Conservation (phyloP, 129 eudicot genomes). For the Ambrosia artemisiifolia region DNA sequence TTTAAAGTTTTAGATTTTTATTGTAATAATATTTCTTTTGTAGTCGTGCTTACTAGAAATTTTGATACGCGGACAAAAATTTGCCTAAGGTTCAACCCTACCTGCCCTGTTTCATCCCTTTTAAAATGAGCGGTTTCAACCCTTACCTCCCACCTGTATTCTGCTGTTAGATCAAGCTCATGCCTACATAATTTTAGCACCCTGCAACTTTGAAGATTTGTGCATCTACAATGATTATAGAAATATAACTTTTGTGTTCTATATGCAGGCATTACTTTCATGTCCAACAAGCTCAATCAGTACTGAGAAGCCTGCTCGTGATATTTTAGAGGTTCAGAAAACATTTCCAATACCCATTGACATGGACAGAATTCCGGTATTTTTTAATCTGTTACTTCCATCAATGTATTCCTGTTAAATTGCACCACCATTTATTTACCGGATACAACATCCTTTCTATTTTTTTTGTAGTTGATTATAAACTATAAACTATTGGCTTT, state of each 20-base stretch:
- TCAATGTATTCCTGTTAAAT: slow-evolving; percentile 5
- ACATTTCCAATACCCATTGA: slow-evolving; percentile 65
- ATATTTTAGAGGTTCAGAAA: slow-evolving; percentile 57
- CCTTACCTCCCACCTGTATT: background rate
- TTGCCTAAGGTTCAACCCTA: background rate
- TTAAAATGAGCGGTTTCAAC: background rate
- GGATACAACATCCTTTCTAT: background rate
- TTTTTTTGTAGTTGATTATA: background rate
- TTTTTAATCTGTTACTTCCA: background rate
- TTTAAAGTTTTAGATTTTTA: background rate
- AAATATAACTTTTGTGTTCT: background rate
- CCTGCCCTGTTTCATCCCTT: background rate
- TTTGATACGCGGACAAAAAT: background rate
- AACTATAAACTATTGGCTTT: no score
- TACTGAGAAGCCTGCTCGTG: slow-evolving; percentile 55
- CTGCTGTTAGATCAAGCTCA: background rate
- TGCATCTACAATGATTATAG: background rate
- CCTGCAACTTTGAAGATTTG: slow-evolving; percentile 3
- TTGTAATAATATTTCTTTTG: background rate
- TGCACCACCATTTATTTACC: background rate
- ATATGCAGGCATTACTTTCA: slow-evolving; percentile 61
- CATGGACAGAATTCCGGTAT: slow-evolving; percentile 54
- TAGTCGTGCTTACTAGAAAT: background rate
- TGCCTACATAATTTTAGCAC: background rate
- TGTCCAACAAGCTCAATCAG: slow-evolving; percentile 75